phyloP scores from a whole-genome alignment of 116 monocot species.

The Zostera marina region DNA sequence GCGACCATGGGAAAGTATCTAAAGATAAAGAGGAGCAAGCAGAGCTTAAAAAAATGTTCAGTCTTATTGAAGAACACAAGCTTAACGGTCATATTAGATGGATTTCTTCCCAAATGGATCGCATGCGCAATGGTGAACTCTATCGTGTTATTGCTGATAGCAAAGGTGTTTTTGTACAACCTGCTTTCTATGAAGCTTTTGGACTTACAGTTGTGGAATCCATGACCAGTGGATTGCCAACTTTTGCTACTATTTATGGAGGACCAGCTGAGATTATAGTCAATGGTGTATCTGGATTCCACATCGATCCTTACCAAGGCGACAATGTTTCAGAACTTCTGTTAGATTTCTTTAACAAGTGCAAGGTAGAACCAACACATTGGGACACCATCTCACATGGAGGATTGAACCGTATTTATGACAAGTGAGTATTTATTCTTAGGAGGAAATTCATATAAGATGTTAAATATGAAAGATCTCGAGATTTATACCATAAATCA shows the following conservation, averaged over 20 bases:
- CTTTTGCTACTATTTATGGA: conserved; percentile 65
- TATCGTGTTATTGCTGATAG: conserved; percentile 71
- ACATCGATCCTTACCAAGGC: too few relatives aligned
- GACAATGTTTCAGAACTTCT: conserved; percentile 63
- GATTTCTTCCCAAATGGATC: conserved; percentile 90
- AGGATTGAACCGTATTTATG: conserved; percentile 55
- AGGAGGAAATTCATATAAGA: too few relatives aligned
- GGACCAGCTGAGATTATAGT: conserved; percentile 84
- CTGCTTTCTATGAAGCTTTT: conserved; percentile 83
- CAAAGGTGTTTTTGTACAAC: conserved; percentile 71
- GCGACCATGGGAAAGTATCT: conserved; percentile 77
- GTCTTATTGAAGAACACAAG: conserved; percentile 51
- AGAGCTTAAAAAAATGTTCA: conserved; percentile 77
- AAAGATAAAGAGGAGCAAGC: conserved; percentile 72
- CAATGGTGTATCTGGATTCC: conserved; percentile 64
- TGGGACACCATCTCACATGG: conserved; percentile 63
- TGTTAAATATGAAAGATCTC: too few relatives aligned
- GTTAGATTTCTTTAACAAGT: conserved; percentile 59
- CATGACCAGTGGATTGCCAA: conserved; percentile 80
- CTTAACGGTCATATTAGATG: conserved; percentile 67
- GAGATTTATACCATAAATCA: too few relatives aligned
- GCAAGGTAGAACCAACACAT: conserved; percentile 29
- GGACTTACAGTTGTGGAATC: conserved; percentile 81
- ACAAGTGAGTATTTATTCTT: conserved; percentile 71
- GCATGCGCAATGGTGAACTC: conserved; percentile 71